Evolutionary conservation across 345 rosid species (phyloP).

Genomic region (Stellera chamaejasme): DNA sequence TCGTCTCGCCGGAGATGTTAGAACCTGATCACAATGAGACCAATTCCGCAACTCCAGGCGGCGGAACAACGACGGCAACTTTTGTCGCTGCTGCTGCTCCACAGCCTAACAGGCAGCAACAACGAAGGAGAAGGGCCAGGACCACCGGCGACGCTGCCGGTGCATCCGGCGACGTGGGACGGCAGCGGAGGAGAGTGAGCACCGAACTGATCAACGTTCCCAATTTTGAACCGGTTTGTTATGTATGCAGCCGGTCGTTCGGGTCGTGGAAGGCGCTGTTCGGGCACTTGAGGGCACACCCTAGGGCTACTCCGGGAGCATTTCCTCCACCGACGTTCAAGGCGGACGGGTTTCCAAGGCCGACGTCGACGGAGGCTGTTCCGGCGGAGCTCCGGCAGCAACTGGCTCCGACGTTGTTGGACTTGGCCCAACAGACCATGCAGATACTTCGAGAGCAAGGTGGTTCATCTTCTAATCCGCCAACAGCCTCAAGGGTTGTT

Average conservation of each 20-base stretch:
- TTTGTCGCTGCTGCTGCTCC: no score
- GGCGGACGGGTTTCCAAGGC: slow-evolving; percentile 1
- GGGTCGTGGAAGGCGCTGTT: slow-evolving; percentile 10
- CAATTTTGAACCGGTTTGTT: background rate
- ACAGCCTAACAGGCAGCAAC: no score
- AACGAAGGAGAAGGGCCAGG: no score
- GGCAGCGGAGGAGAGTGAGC: background rate
- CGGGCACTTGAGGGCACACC: slow-evolving; percentile 10
- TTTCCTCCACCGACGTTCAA: slow-evolving; percentile 11
- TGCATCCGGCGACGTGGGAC: background rate
- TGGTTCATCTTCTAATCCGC: background rate
- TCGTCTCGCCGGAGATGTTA: no score
- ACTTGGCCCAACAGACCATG: slow-evolving; percentile 7
- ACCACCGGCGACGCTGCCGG: no score
- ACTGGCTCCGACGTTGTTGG: slow-evolving; percentile 10
- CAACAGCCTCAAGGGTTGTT: background rate
- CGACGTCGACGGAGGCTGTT: background rate
- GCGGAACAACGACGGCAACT: no score
- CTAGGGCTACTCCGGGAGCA: slow-evolving; percentile 6
- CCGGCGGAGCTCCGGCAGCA: background rate
- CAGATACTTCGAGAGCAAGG: background rate
- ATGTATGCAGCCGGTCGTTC: background rate
- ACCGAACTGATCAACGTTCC: background rate
- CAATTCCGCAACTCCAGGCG: no score
- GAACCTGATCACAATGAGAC: no score